phyloP scores from a whole-genome alignment of 2,329 filamentous ascomycete species.

The Mycosphaerella sp. region DNA sequence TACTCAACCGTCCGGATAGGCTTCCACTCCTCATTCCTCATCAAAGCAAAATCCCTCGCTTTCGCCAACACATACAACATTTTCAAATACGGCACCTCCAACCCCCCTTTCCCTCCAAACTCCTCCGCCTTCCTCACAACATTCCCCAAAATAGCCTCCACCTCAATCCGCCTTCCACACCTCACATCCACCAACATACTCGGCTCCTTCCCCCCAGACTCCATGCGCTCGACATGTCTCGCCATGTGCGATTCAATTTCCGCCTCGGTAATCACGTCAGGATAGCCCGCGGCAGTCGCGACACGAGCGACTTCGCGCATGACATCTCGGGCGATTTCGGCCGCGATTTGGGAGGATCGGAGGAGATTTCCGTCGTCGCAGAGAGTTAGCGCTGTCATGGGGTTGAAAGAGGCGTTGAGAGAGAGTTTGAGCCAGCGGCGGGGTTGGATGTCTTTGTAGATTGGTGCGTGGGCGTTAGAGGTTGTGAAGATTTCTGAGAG shows the following conservation, averaged over 20 bases:
- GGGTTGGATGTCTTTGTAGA: conserved; percentile 51
- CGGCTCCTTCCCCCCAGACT: conserved; percentile 40
- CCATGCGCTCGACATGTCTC: conserved; percentile 37
- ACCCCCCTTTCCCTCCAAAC: no score
- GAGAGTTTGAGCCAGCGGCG: conserved; percentile 57
- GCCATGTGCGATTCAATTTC: conserved; percentile 38
- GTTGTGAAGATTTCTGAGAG: conserved; percentile 24
- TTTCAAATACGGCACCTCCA: conserved; percentile 38
- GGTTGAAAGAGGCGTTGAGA: conserved; percentile 56
- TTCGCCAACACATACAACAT: conserved; percentile 42
- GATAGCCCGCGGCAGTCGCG: conserved; percentile 39
- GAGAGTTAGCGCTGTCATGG: conserved; percentile 51
- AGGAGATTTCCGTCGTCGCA: conserved; percentile 51
- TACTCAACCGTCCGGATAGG: conserved; percentile 13
- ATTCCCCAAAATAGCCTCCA: conserved; percentile 47
- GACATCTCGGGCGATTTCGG: conserved; percentile 36
- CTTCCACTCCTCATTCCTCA: conserved; percentile 17
- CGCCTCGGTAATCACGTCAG: conserved; percentile 33
- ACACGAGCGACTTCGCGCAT: conserved; percentile 44
- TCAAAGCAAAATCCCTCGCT: conserved; percentile 25
- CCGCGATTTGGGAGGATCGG: conserved; percentile 36
- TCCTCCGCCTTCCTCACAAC: conserved; percentile 38
- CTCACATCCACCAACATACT: conserved; percentile 48
- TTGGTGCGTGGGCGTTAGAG: conserved; percentile 44
- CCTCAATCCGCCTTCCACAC: conserved; percentile 42